These are phyloP conservation scores for Nephelium lappaceum DNA, from an alignment of 345 rosid genomes.

Conservation along the genomic window DNA sequence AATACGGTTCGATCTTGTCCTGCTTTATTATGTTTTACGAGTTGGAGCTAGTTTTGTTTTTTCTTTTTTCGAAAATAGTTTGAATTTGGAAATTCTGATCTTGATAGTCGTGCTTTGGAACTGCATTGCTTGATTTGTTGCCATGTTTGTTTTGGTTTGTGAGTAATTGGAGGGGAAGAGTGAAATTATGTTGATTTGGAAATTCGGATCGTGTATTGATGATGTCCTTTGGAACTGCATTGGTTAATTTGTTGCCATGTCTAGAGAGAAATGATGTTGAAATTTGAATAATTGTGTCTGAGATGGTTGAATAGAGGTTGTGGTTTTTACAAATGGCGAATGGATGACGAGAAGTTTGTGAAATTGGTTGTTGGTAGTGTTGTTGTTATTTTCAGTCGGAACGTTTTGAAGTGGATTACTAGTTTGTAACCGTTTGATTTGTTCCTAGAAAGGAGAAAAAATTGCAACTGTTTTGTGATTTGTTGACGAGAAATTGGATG, in stretches of 20 bases:
- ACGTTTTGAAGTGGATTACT: not conserved
- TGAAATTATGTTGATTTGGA: not conserved
- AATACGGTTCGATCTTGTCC: slow-evolving; percentile 60
- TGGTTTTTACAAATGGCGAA: not conserved
- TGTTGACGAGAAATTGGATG: slow-evolving; percentile 11
- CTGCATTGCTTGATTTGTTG: not conserved
- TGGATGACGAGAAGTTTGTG: not conserved
- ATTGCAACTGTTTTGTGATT: not conserved
- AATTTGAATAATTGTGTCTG: not conserved
- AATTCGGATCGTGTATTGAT: too few relatives aligned
- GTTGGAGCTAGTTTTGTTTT: not conserved
- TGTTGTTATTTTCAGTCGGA: not conserved
- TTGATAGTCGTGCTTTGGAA: not conserved
- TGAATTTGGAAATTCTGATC: slow-evolving; percentile 2
- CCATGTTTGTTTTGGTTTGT: not conserved
- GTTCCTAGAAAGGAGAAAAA: not conserved
- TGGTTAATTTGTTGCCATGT: too few relatives aligned
- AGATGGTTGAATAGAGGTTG: not conserved
- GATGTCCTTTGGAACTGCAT: too few relatives aligned
- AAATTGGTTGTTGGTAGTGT: not conserved
- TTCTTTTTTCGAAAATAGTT: not conserved
- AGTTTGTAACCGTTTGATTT: not conserved
- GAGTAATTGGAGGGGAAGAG: not conserved
- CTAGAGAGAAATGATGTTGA: too few relatives aligned
- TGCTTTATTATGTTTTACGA: not conserved